Percentiles rank a stretch among this genome's conserved stretches.
These are phyloP conservation scores for Tetrahymena malaccensis DNA, from an alignment of 73 alveolate species.

Conservation along the genomic window DNA sequence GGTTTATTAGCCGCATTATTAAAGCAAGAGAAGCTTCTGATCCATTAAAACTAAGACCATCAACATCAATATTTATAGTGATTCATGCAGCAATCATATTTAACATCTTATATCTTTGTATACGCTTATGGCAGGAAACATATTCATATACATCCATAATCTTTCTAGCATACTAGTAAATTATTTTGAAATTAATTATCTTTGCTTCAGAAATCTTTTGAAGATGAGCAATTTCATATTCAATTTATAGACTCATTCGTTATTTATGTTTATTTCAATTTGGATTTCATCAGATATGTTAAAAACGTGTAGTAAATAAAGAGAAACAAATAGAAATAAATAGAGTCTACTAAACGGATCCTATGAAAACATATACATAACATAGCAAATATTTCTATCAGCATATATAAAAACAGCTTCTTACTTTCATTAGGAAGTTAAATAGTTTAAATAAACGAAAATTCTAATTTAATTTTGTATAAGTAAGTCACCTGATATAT, in stretches of 20 bases:
- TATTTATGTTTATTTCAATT: neutral
- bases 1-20: neutral
- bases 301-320: neutral
- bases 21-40: neutral
- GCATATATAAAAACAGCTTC: no score
- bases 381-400: no score
- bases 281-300: neutral
- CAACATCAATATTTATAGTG: neutral
- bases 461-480: neutral
- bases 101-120: neutral
- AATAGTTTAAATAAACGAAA: neutral
- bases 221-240: neutral
- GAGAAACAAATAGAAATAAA: neutral
- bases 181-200: no score
- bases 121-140: neutral
- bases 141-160: neutral
- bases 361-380: neutral
- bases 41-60: neutral
- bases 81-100: neutral
- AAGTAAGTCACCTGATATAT: neutral
- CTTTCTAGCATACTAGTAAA: neutral
- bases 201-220: no score
- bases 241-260: neutral
- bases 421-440: no score
- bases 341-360: neutral